Conservation (phyloP, 371 early-diverging fungal genomes). For the Mortierella sp. region DNA sequence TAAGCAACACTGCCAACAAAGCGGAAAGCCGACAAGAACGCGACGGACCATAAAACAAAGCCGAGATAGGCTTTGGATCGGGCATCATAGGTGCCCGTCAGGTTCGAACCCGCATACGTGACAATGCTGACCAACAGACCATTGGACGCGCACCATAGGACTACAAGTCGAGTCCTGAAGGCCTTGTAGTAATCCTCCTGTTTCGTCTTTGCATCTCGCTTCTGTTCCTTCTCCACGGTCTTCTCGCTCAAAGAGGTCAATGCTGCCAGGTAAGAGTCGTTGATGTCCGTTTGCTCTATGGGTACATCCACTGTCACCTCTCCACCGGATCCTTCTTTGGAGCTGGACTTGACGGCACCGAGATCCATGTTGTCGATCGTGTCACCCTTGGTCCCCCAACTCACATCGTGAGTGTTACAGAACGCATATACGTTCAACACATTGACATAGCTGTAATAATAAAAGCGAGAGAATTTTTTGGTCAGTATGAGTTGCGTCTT, state of each 20-base stretch:
- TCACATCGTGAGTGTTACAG: conserved; percentile 93
- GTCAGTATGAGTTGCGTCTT: not conserved
- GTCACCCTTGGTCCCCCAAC: conserved; percentile 96
- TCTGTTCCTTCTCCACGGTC: conserved; percentile 59
- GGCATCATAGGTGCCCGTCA: conserved; percentile 21
- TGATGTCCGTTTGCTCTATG: conserved; percentile 76
- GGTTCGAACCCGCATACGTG: conserved; percentile 24
- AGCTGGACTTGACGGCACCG: conserved; percentile 22
- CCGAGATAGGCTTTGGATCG: conserved; percentile 43
- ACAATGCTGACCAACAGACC: conserved; percentile 75
- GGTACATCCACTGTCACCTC: conserved; percentile 54
- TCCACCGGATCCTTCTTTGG: not conserved
- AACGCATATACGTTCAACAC: conserved; percentile 94
- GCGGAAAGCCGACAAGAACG: conserved; percentile 75
- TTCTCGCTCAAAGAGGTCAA: conserved; percentile 29
- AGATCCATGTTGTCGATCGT: conserved; percentile 52
- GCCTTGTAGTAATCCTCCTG: conserved; percentile 89
- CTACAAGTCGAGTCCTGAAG: conserved; percentile 86
- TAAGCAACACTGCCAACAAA: conserved; percentile 80
- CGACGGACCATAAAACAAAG: conserved; percentile 87
- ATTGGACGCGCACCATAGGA: conserved; percentile 91
- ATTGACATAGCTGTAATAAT: conserved; percentile 72
- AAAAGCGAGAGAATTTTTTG: not conserved
- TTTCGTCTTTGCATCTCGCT: conserved; percentile 83
- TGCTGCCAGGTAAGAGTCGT: not conserved